phyloP scores from a whole-genome alignment of 2,329 filamentous ascomycete species.

The Zymoseptoria crescenta region DNA sequence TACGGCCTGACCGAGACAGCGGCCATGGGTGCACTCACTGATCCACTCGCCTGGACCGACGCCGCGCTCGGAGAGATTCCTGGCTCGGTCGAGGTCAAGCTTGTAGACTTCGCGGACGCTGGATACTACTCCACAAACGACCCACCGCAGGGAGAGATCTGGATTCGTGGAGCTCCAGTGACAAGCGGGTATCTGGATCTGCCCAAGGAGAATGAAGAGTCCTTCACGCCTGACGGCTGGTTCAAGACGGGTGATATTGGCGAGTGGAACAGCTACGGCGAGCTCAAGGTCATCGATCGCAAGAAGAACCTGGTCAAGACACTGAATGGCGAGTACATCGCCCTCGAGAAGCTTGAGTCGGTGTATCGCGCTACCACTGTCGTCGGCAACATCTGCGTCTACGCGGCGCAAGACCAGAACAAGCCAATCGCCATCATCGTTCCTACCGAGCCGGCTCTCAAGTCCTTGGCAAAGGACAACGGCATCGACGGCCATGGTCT shows the following conservation, averaged over 20 bases:
- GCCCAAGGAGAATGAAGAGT: conserved; percentile 70
- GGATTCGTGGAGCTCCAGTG: conserved; percentile 71
- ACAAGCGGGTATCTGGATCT: conserved; percentile 76
- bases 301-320: conserved; percentile 99
- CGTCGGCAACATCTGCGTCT: conserved; percentile 80
- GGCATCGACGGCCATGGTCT: conserved; percentile 55
- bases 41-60: conserved; percentile 77
- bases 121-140: conserved; percentile 68
- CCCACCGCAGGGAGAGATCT: conserved; percentile 86
- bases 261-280: conserved; percentile 72
- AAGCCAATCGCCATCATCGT: conserved; percentile 79
- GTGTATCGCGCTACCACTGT: conserved; percentile 74
- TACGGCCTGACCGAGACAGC: conserved; percentile 92
- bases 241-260: conserved; percentile 97
- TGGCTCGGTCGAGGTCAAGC: conserved; percentile 74
- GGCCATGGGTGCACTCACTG: conserved; percentile 66
- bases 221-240: conserved; percentile 79
- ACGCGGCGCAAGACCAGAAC: conserved; percentile 65
- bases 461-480: conserved; percentile 47
- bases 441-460: conserved; percentile 48
- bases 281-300: conserved; percentile 82
- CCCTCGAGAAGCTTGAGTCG: conserved; percentile 88
- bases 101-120: conserved; percentile 84
- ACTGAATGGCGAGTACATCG: conserved; percentile 90
- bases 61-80: conserved; percentile 70